Evolutionary conservation across 495 filamentous ascomycete genomes (phyloP), one percentile per base, ranked within the genome.

Genomic region (Lasiosphaeria miniovina): DNA sequence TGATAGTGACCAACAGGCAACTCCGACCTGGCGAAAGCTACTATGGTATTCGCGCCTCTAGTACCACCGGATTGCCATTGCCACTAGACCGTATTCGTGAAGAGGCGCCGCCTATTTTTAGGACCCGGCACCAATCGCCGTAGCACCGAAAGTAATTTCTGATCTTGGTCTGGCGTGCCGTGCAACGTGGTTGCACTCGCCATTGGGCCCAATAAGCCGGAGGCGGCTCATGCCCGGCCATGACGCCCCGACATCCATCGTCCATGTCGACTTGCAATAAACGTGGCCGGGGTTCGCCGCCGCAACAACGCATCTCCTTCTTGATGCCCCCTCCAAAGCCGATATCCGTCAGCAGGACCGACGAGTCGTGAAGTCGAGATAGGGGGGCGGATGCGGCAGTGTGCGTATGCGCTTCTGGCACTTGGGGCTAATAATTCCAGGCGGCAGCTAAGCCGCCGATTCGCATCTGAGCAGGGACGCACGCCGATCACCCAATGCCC

Each of bases 81-180:
- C 12, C 43, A 46, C 38, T 46, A 46, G 43, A n/a, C 43, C 43
- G 12, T 14, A 46, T 46, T 46, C 43, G 43, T 46, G 43, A 4
- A 15, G 14, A 6, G 36, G 52, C 36, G n/a, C 14, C 17, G 31
- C 11, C 56, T 58, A 51, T 58, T 51, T 58, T 56, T 56, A 56
- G 54, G 54, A 49, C 43, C 41, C 41, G 41, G 31, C 36, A 15
- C 35, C 52, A 55, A 31, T 24, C 43, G 38, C 54, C n/a, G 38
- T 34, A 49, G 24, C 54, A 35, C 34, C 45, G 35, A 41, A 32
- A 31, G 36, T 14, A 36, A 61, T 59, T 40, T 63, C 33, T 55
- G 61, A 59, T 61, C 58, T 59, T 57, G 63, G 12, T 59, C 57
- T 1, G 38, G 60, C 61, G 60, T 63, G 35, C 54, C 33, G 46